Base-by-base conservation (phyloP, 2,329 filamentous ascomycete genomes). In the Verticillium alfalfae region DNA sequence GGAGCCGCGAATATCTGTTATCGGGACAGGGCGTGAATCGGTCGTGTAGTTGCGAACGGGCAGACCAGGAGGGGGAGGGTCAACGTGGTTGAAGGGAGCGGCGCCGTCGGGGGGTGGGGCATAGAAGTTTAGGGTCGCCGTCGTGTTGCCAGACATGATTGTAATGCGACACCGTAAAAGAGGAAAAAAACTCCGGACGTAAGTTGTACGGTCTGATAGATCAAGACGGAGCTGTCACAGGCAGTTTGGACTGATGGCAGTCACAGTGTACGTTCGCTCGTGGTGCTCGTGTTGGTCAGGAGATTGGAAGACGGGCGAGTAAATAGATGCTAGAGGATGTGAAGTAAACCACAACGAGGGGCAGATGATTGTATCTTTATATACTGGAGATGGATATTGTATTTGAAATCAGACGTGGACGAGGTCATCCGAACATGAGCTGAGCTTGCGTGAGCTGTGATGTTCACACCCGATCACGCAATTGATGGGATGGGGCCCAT, bases 1-100 rank as follows among this genome's bases (percentile, higher is more conserved):
- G 59, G 78, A 80, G 58, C 88, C 89, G 60, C 93, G 90, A 68
- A 93, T 82, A 76, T 97, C 93, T 64, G 81, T 78, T 68, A 97
- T 83, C 5, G 71, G 70, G 36, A 92, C 84, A 2, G 80, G 71
- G 26, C 85, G 79, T 9, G 72, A 55, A 49, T 74, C 67, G 63
- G 80, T 75, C 60, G 74, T 74, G 74, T 85, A 90, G 81, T 96
- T 96, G 66, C 82, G 82, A 69, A 86, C 82, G 0, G 87, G 86
- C 34, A 81, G 70, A 62, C 87, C 88, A 1, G 80, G 73, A 0
- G 88, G 85, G 0, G 85, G 85, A 9, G 77, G 72, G 65, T 91
- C 87, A 68, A 92, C 88, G 72, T 87, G 86, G 76, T 88, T 86
- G 79, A 83, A 89, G 31, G 89, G 88, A 1, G 69, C 70, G 10